These are phyloP conservation scores for Aspergillus brasiliensis DNA, from an alignment of 2,329 filamentous ascomycete genomes.

Conservation along the genomic window DNA sequence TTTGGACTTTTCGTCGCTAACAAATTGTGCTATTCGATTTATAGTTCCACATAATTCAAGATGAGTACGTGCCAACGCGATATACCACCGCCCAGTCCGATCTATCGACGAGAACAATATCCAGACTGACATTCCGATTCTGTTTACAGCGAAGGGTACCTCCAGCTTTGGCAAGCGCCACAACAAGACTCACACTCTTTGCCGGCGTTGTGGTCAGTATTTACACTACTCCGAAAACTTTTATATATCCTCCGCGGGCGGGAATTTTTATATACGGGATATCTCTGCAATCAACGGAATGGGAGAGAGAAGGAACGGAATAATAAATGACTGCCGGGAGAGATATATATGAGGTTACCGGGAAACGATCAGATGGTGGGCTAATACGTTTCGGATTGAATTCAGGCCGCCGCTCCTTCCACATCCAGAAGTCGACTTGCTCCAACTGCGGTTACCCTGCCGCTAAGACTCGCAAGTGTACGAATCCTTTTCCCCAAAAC, in stretches of 20 bases:
- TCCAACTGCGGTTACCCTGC: slow-evolving; percentile 93
- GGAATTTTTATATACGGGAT: slow-evolving; percentile 18
- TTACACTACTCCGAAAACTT: slow-evolving; percentile 19
- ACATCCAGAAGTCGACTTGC: slow-evolving; percentile 99
- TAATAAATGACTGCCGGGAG: slow-evolving; percentile 9
- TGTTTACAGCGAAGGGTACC: slow-evolving; percentile 66
- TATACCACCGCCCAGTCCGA: slow-evolving; percentile 23
- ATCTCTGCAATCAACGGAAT: too few relatives aligned
- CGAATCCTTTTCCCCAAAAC: slow-evolving; percentile 43
- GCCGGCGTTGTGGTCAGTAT: slow-evolving; percentile 94
- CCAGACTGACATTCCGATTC: slow-evolving; percentile 47
- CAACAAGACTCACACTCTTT: slow-evolving; percentile 98
- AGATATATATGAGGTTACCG: not conserved
- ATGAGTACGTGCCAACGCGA: slow-evolving; percentile 57
- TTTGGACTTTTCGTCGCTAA: slow-evolving; percentile 23
- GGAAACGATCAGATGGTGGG: slow-evolving; percentile 19
- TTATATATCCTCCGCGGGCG: slow-evolving; percentile 14
- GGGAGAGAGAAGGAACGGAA: slow-evolving; percentile 9
- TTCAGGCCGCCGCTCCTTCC: slow-evolving; percentile 89
- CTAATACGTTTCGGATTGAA: slow-evolving; percentile 32
- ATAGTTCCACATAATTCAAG: slow-evolving; percentile 52
- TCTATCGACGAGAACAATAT: slow-evolving; percentile 26
- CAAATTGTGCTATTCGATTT: slow-evolving; percentile 20
- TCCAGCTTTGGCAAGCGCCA: slow-evolving; percentile 78
- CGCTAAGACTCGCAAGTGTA: slow-evolving; percentile 99